Evolutionary conservation across 2,329 filamentous ascomycete genomes (phyloP).

Genomic region (Fusarium ambrosium): DNA sequence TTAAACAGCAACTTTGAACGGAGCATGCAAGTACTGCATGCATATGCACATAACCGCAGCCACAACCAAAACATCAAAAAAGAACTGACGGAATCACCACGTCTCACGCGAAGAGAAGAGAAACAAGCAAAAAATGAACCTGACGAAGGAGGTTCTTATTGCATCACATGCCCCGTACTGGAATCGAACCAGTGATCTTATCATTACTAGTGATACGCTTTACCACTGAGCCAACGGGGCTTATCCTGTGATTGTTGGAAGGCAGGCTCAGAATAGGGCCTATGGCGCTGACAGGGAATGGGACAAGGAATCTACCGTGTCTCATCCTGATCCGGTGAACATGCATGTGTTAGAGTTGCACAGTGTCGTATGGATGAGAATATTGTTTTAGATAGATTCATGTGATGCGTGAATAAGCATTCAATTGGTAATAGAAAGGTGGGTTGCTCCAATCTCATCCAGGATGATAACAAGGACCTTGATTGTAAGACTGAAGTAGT

Average conservation of each 20-base stretch:
- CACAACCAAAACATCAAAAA: conserved; percentile 3
- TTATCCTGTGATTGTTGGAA: conserved; percentile 1
- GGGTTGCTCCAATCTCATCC: neutral
- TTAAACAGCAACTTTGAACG: neutral
- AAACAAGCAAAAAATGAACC: neutral
- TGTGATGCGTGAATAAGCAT: neutral
- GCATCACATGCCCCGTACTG: conserved; percentile 47
- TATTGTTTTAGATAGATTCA: neutral
- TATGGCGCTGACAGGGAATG: neutral
- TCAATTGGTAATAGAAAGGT: neutral
- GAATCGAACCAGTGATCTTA: conserved; percentile 55
- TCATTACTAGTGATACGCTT: conserved; percentile 55
- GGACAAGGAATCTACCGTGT: neutral
- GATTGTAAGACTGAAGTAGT: neutral
- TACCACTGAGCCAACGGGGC: conserved; percentile 55
- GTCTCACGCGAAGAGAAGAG: neutral
- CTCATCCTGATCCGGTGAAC: neutral
- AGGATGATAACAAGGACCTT: neutral
- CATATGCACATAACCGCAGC: conserved; percentile 19
- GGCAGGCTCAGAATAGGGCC: neutral
- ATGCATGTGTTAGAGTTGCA: neutral
- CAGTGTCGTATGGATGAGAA: neutral
- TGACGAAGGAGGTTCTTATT: neutral
- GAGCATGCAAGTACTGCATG: neutral
- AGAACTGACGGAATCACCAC: neutral